Conservation (phyloP, 2,329 filamentous ascomycete species). For the Stachybotrys chlorohalonatus region DNA sequence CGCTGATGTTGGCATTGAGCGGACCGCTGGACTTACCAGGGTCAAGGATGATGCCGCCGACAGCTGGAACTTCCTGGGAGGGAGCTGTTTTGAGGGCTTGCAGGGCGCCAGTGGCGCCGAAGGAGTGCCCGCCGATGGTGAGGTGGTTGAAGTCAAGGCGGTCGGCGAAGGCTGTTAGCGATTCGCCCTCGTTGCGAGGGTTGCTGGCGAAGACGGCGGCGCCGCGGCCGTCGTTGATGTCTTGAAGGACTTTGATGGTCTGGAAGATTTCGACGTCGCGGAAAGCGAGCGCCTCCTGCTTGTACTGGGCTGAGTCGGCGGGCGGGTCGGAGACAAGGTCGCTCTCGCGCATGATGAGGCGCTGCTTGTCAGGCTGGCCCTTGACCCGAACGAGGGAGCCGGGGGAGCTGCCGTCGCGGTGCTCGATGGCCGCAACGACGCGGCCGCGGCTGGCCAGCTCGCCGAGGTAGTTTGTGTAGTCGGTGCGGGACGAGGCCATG, state of each 20-base stretch:
- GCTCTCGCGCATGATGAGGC: constrained; percentile 24
- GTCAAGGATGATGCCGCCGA: constrained; percentile 53
- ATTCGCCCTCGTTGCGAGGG: constrained; percentile 35
- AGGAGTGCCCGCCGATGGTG: constrained; percentile 54
- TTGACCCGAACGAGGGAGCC: constrained; percentile 28
- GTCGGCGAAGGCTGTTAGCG: constrained; percentile 38
- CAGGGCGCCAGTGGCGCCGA: constrained; percentile 55
- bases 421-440: constrained; percentile 40
- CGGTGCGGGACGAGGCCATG: constrained; percentile 38
- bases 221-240: constrained; percentile 30
- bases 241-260: constrained; percentile 28
- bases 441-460: constrained; percentile 40
- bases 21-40: constrained; percentile 56
- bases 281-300: constrained; percentile 34
- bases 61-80: constrained; percentile 26
- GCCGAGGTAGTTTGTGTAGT: constrained; percentile 42
- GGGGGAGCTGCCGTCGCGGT: constrained; percentile 42
- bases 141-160: constrained; percentile 45
- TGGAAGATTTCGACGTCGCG: constrained; percentile 42
- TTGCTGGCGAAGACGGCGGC: constrained; percentile 27
- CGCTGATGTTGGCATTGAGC: constrained; percentile 48
- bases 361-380: constrained; percentile 16
- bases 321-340: constrained; percentile 21
- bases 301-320: neutral
- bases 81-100: constrained; percentile 44